These are phyloP conservation scores for Roridomyces roridus DNA, from an alignment of 768 basidiomycete species.

Conservation along the genomic window DNA sequence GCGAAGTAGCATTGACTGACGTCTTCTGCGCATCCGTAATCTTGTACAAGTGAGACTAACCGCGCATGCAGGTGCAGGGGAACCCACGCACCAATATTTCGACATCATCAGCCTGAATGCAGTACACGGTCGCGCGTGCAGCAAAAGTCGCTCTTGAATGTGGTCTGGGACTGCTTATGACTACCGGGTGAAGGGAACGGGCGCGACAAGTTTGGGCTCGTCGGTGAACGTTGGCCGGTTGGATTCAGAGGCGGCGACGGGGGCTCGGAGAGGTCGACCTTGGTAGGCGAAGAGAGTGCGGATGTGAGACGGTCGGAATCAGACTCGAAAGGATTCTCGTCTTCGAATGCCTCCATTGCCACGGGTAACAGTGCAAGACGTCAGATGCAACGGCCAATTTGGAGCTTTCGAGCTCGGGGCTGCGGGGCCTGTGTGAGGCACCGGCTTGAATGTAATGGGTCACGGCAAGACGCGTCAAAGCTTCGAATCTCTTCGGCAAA, in stretches of 20 bases:
- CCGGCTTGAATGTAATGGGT: background rate
- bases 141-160: constrained; percentile 80
- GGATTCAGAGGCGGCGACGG: constrained; percentile 59
- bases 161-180: constrained; percentile 55
- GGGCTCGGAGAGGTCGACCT: constrained; percentile 63
- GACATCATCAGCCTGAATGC: constrained; percentile 81
- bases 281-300: constrained; percentile 53
- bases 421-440: background rate
- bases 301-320: constrained; percentile 35
- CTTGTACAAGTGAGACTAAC: constrained; percentile 45
- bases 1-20: constrained; percentile 81
- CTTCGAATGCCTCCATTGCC: constrained; percentile 58
- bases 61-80: background rate
- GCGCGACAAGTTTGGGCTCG: constrained; percentile 44
- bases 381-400: background rate
- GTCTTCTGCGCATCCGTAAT: constrained; percentile 98
- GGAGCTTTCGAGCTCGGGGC: background rate
- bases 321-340: constrained; percentile 73
- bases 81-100: constrained; percentile 71
- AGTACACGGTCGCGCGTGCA: constrained; percentile 77
- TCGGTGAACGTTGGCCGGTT: constrained; percentile 54
- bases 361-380: background rate
- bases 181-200: constrained; percentile 65
- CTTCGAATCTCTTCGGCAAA: constrained; percentile 1
- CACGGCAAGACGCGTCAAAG: constrained; percentile 18